phyloP scores from a whole-genome alignment of 495 filamentous ascomycete genomes.

The Amorphotheca resinae region DNA sequence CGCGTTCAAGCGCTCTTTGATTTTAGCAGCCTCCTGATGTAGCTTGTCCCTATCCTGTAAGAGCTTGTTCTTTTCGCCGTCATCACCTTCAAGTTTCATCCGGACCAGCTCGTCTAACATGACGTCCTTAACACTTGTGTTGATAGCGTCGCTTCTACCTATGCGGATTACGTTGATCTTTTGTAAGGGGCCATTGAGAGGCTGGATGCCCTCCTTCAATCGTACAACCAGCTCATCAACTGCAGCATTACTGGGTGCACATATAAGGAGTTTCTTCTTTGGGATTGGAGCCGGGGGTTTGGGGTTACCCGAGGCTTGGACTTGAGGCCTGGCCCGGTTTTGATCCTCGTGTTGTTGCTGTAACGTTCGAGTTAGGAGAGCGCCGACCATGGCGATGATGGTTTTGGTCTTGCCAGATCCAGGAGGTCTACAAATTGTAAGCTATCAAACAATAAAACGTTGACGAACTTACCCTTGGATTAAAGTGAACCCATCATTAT shows the following conservation, averaged over 20 bases:
- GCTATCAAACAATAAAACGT: background rate
- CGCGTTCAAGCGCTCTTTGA: conserved; percentile 57
- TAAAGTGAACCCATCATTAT: conserved; percentile 91
- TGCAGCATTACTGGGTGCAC: conserved; percentile 92
- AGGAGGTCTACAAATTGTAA: conserved; percentile 42
- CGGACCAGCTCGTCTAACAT: conserved; percentile 88
- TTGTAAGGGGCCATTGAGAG: conserved; percentile 52
- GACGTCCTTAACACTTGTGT: conserved; percentile 76
- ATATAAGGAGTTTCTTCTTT: conserved; percentile 79
- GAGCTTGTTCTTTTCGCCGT: conserved; percentile 35
- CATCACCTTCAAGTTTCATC: conserved; percentile 44
- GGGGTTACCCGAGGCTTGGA: conserved; percentile 16
- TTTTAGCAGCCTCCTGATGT: conserved; percentile 66
- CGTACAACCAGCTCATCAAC: conserved; percentile 93
- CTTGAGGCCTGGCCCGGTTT: conserved; percentile 35
- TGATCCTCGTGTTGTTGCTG: conserved; percentile 30
- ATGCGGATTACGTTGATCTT: conserved; percentile 77
- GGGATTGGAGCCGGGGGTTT: conserved; percentile 13
- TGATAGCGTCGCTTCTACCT: conserved; percentile 90
- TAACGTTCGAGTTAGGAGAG: conserved; percentile 56
- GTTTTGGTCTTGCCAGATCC: conserved; percentile 98
- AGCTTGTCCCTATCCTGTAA: conserved; percentile 59
- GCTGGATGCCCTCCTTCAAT: conserved; percentile 80
- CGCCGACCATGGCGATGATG: conserved; percentile 90
- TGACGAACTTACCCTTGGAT: conserved; percentile 63